Percentiles rank a stretch among this genome's conserved stretches.
These are phyloP conservation scores for Coemansia sp. DNA, from an alignment of 192 early-diverging fungal species.

Conservation along the genomic window DNA sequence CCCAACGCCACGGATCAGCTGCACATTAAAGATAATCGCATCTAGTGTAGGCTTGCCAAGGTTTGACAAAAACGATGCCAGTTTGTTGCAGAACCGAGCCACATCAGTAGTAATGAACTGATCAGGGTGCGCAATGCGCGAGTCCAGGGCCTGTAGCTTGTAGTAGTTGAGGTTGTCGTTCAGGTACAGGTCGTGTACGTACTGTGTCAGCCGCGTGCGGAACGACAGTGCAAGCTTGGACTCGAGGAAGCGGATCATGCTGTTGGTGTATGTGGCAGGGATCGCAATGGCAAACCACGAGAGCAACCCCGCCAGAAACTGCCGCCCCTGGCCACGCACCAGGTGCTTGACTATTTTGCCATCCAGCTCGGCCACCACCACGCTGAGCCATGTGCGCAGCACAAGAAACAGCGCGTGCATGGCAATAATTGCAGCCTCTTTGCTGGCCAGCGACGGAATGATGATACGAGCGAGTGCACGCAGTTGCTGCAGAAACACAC, in stretches of 20 bases:
- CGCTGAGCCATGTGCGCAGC: constrained; percentile 85
- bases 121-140: constrained; percentile 85
- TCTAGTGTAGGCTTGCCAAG: constrained; percentile 95
- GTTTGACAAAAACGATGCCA: constrained; percentile 87
- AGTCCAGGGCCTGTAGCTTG: constrained; percentile 85
- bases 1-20: constrained; percentile 84
- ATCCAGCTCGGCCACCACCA: constrained; percentile 89
- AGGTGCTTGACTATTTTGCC: constrained; percentile 93
- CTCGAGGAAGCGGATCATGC: constrained; percentile 72
- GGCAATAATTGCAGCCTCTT: constrained; percentile 76
- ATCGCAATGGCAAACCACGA: constrained; percentile 95
- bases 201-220: constrained; percentile 83
- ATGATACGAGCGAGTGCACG: constrained; percentile 76
- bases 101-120: constrained; percentile 91
- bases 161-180: constrained; percentile 90
- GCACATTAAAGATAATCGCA: constrained; percentile 88
- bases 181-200: constrained; percentile 86
- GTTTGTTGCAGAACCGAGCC: constrained; percentile 83
- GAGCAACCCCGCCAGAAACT: constrained; percentile 71
- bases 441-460: constrained; percentile 74
- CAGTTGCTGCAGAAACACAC: constrained; percentile 57
- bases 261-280: constrained; percentile 96
- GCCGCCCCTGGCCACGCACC: constrained; percentile 78
- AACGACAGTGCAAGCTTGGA: constrained; percentile 72
- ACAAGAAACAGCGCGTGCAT: constrained; percentile 86